Evolutionary conservation across 2,329 filamentous ascomycete genomes (phyloP).

Genomic region (Colletotrichum caudatum): DNA sequence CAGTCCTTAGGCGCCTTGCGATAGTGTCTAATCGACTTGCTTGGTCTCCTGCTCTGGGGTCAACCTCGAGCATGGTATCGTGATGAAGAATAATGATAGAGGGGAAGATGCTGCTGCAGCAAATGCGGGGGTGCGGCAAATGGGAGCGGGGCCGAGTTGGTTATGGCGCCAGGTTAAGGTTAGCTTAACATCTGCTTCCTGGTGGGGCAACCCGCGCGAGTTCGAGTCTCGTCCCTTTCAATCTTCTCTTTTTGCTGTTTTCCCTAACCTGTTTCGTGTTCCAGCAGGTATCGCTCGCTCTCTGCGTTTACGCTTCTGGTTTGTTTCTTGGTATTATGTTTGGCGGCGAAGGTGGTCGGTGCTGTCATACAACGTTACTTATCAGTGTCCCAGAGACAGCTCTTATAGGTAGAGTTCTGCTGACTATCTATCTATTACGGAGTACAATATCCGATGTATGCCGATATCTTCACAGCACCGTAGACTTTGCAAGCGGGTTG

Average conservation of each 20-base stretch:
- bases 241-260: not conserved
- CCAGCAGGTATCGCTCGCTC: not conserved
- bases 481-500: not conserved
- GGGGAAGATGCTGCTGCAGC: too few relatives aligned
- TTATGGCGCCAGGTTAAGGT: conserved; percentile 30
- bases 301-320: not conserved
- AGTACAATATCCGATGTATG: not conserved
- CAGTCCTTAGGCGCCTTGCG: not conserved
- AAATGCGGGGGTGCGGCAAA: too few relatives aligned
- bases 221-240: conserved; percentile 30
- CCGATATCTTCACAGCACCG: not conserved
- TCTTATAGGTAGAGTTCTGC: not conserved
- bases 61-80: too few relatives aligned
- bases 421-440: too few relatives aligned
- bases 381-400: too few relatives aligned
- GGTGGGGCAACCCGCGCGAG: conserved; percentile 28
- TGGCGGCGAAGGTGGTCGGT: not conserved
- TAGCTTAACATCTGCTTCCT: conserved; percentile 24
- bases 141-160: conserved; percentile 5
- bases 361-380: not conserved
- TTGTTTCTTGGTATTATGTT: not conserved
- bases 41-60: not conserved
- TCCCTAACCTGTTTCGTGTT: not conserved
- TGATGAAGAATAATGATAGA: too few relatives aligned
- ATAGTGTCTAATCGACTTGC: not conserved